Evolutionary conservation across 2,329 filamentous ascomycete species (phyloP).

Genomic region (Sporothrix phasma): DNA sequence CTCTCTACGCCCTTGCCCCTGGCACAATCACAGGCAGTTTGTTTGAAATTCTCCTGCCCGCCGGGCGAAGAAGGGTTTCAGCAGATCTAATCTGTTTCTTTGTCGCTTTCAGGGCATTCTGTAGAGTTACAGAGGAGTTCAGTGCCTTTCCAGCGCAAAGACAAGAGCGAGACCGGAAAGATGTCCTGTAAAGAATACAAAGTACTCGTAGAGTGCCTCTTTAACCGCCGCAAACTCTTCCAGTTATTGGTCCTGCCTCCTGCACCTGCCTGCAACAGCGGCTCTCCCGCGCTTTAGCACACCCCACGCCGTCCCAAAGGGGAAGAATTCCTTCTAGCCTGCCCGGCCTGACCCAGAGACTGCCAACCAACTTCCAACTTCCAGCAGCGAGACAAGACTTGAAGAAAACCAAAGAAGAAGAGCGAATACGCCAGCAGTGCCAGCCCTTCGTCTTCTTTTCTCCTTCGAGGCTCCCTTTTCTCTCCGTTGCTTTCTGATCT

Average conservation of each 20-base stretch:
- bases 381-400: not conserved
- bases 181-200: not conserved
- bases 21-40: too few relatives aligned
- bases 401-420: not conserved
- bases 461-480: not conserved
- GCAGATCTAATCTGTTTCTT: not conserved
- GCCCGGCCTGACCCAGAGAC: not conserved
- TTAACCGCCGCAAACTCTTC: too few relatives aligned
- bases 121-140: not conserved
- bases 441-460: not conserved
- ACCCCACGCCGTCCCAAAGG: not conserved
- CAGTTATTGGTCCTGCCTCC: not conserved
- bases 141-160: not conserved
- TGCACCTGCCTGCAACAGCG: not conserved
- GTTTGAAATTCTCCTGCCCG: too few relatives aligned
- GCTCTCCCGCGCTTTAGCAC: not conserved
- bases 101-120: too few relatives aligned
- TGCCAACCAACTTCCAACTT: conserved; percentile 5
- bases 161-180: not conserved
- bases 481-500: not conserved
- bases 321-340: not conserved
- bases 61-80: not conserved
- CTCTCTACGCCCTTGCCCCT: not conserved
- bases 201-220: too few relatives aligned
- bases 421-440: not conserved